A percentile compares a stretch with the other conserved stretches of the same genome.
Evolutionary conservation across 108 stramenopile genomes (phyloP).

Genomic region (Chaetoceros tenuissimus): DNA sequence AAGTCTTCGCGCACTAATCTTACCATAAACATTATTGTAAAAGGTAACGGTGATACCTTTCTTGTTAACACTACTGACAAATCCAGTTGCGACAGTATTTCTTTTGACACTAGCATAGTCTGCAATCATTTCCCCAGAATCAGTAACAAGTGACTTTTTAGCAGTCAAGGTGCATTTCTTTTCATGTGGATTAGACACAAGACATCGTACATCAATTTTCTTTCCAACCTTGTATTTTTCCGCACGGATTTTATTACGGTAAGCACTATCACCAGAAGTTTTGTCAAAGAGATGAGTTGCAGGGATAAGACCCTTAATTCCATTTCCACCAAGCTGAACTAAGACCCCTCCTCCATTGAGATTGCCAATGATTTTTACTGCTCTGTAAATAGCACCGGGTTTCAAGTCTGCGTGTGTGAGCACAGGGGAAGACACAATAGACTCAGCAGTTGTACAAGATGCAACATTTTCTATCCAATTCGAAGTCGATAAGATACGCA

Average conservation of each 20-base stretch:
- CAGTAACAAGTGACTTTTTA: slow-evolving; percentile 58
- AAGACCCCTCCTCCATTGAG: slow-evolving; percentile 53
- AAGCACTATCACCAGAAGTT: slow-evolving; percentile 31
- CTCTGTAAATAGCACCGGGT: slow-evolving; percentile 56
- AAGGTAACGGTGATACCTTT: slow-evolving; percentile 71
- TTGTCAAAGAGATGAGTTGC: slow-evolving; percentile 59
- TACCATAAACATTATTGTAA: slow-evolving; percentile 72
- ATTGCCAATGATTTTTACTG: slow-evolving; percentile 55
- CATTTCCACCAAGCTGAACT: slow-evolving; percentile 60
- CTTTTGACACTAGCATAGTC: slow-evolving; percentile 28
- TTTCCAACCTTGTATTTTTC: slow-evolving; percentile 66
- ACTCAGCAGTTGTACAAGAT: slow-evolving; percentile 60
- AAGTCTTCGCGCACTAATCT: slow-evolving; percentile 50
- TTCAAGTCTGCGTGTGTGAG: slow-evolving; percentile 65
- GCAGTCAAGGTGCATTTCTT: slow-evolving; percentile 71
- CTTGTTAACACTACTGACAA: slow-evolving; percentile 67
- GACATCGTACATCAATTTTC: slow-evolving; percentile 67
- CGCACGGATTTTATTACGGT: slow-evolving; percentile 49
- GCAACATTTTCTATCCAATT: slow-evolving; percentile 73
- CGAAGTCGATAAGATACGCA: slow-evolving; percentile 60
- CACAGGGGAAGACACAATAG: slow-evolving; percentile 65
- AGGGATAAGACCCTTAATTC: slow-evolving; percentile 60
- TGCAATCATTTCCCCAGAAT: slow-evolving; percentile 34
- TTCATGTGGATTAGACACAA: slow-evolving; percentile 41
- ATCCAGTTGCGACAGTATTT: slow-evolving; percentile 50